These are phyloP conservation scores for Ascochyta fabae DNA, from an alignment of 2,329 filamentous ascomycete species.

Conservation along the genomic window DNA sequence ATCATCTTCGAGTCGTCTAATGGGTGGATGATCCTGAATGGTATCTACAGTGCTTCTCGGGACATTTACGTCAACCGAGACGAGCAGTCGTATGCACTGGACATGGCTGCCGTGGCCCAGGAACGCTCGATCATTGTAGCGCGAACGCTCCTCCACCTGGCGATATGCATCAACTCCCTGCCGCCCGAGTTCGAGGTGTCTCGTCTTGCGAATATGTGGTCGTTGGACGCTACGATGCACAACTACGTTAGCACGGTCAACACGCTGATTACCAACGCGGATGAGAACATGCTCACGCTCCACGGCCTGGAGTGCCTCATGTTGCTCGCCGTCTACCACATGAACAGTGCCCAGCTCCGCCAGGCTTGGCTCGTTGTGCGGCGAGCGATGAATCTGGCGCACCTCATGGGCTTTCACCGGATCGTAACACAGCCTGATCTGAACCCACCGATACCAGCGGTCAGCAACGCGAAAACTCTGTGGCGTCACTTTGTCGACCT, in stretches of 20 bases:
- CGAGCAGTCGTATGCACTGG: conserved; percentile 40
- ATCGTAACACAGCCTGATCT: conserved; percentile 34
- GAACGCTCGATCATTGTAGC: conserved; percentile 41
- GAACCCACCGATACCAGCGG: conserved; percentile 31
- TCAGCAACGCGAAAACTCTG: conserved; percentile 36
- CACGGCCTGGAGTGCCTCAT: conserved; percentile 45
- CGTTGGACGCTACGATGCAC: conserved; percentile 41
- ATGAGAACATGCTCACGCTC: conserved; percentile 45
- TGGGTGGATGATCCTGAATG: conserved; percentile 44
- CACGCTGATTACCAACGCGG: conserved; percentile 38
- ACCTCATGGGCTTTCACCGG: conserved; percentile 48
- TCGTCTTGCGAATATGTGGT: conserved; percentile 39
- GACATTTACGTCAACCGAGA: conserved; percentile 43
- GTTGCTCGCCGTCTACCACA: conserved; percentile 39
- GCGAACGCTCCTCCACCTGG: conserved; percentile 44
- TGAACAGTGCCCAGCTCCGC: conserved; percentile 40
- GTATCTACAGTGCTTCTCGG: conserved; percentile 37
- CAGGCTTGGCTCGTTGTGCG: conserved; percentile 45
- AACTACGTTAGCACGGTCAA: conserved; percentile 43
- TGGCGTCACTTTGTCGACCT: conserved; percentile 42
- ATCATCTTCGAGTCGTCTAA: conserved; percentile 47
- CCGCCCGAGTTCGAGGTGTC: conserved; percentile 41
- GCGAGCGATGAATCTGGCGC: conserved; percentile 43
- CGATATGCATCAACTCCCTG: conserved; percentile 42
- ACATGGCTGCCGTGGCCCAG: conserved; percentile 39